Evolutionary conservation across 2,329 filamentous ascomycete genomes (phyloP).

Genomic region (Paramyrothecium roridum): DNA sequence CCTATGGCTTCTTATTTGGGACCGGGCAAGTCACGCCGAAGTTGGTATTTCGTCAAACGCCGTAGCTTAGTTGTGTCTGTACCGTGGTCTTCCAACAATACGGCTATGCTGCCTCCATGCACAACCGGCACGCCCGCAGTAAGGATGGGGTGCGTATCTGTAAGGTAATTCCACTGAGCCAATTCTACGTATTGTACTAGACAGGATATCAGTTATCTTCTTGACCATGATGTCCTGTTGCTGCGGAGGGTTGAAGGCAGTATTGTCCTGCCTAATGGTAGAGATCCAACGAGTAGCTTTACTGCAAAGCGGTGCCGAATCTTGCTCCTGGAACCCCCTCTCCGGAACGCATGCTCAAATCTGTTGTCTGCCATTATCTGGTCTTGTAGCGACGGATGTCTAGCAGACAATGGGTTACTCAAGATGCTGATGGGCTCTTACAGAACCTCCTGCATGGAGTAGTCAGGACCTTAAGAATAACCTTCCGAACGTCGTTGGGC

Average conservation of each 20-base stretch:
- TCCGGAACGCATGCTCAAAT: conserved; percentile 2
- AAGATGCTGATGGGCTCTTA: too few species aligned
- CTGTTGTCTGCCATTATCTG: too few species aligned
- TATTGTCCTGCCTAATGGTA: background rate
- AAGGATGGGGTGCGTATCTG: conserved; percentile 13
- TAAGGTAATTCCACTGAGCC: conserved; percentile 15
- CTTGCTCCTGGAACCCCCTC: conserved; percentile 2
- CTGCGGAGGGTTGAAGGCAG: background rate
- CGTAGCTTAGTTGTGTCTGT: conserved; percentile 14
- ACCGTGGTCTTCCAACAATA: conserved; percentile 16
- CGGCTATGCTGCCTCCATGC: background rate
- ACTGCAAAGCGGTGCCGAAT: conserved; percentile 8
- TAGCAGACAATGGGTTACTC: too few species aligned
- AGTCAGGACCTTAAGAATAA: too few species aligned
- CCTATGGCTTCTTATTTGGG: conserved; percentile 19
- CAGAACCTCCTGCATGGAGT: too few species aligned
- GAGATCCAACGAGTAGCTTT: conserved; percentile 3
- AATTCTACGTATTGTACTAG: conserved; percentile 15
- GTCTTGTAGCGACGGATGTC: too few species aligned
- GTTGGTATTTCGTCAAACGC: conserved; percentile 22
- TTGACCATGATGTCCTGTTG: conserved; percentile 6
- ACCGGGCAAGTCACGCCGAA: conserved; percentile 20
- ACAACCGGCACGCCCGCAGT: conserved; percentile 5
- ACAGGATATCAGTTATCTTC: conserved; percentile 10
- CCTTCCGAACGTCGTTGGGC: too few species aligned